Evolutionary conservation across 1,139 yeast genomes (phyloP), one percentile per base, ranked within the genome.

Genomic region (Chernovozyma sophiae-reginae): DNA sequence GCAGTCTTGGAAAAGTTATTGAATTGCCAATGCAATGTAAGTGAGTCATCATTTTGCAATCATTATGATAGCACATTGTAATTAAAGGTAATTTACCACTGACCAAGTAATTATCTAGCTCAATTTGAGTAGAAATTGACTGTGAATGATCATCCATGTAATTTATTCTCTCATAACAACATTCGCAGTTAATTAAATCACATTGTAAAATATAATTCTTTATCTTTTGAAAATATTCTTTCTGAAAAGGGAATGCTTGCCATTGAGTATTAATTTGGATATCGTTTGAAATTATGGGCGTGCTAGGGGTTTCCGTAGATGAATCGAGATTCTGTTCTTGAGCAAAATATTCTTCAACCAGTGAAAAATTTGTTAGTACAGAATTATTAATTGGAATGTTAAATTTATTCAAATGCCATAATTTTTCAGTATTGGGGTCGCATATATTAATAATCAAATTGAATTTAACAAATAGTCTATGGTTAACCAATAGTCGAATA

Each of bases 21-120:
- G 35, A 24, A 2, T 48, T 43, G 3, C 70, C 65, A 32, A 74
- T 47, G 46, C 85, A 79, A 1, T 51, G 30, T 26, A 78, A 48
- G 52, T 79, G 83, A 19, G 60, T 55, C 2, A 62, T 47, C 10
- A 51, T 47, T 4, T 47, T 43, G 13, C 36, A 33, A 11, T 33
- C 20, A 47, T 81, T 74, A 10, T 60, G 55, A 20, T 55, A 50
- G 37, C 81, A 76, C 8, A 66, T 50, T 1, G 68, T 63, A 3
- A 70, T 46, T 10, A 53, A 36, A 4, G 53, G 53, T 32, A 54
- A 40, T 1, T 42, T 42, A 7, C 52, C 48, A 7, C 22, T 25
- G 15, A 24, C 13, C 11, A 41, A 27, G 25, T 24, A 42, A 4
- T 15, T 13, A 14, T 37, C 32, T 14, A 45, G 33, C 12, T 27